phyloP scores from a whole-genome alignment of 2,329 filamentous ascomycete genomes.

The Fusarium ramigenum region DNA sequence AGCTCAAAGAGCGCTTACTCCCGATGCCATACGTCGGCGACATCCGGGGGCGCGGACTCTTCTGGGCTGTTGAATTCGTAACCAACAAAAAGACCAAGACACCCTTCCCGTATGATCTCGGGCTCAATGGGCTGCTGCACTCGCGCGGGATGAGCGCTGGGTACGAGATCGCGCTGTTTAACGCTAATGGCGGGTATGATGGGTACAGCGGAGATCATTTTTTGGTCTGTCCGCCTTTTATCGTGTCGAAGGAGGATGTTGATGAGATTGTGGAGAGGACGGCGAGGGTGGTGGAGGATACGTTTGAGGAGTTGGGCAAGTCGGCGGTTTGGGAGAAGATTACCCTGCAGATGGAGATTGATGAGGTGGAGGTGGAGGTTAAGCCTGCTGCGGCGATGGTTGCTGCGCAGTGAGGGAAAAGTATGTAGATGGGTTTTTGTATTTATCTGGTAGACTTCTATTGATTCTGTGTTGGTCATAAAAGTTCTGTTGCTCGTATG shows the following conservation, averaged over 20 bases:
- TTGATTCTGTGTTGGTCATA: fast-evolving
- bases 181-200: conserved; percentile 36
- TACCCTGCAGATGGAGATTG: conserved; percentile 24
- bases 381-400: neutral
- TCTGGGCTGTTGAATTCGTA: conserved; percentile 38
- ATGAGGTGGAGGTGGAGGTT: neutral
- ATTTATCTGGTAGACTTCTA: fast-evolving
- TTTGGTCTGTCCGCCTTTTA: conserved; percentile 32
- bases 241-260: conserved; percentile 21
- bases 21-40: conserved; percentile 32
- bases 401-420: neutral
- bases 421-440: neutral
- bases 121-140: conserved; percentile 20
- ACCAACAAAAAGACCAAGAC: conserved; percentile 32
- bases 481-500: fast-evolving
- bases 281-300: conserved; percentile 27
- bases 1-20: conserved; percentile 14
- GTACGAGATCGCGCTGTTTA: conserved; percentile 35
- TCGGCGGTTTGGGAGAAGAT: conserved; percentile 32
- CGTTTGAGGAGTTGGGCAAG: conserved; percentile 19
- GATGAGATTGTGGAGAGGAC: conserved; percentile 35
- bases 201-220: conserved; percentile 37
- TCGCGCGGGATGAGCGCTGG: conserved; percentile 29
- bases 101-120: conserved; percentile 27
- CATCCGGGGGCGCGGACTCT: conserved; percentile 30